Evolutionary conservation across 83 land plant species (phyloP), one percentile per base, ranked within the genome.

Genomic region (Picea abies): DNA sequence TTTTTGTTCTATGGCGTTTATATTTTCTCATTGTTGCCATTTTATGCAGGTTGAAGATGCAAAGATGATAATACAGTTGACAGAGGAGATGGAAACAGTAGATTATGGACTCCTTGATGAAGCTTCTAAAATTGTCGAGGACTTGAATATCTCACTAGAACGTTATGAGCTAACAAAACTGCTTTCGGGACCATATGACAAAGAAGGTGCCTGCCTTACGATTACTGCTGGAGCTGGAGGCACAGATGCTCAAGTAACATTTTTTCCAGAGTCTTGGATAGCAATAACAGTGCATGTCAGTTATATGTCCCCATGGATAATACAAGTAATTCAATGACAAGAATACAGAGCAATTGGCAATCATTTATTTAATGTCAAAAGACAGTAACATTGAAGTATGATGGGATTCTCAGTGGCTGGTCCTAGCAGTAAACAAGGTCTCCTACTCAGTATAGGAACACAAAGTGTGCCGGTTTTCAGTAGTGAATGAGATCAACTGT

Each of bases 161-260:
- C 84, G 85, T 26, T 97, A 88, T 91, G 98, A 97, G 80, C 76
- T 94, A 82, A 93, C 93, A 60, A 94, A 95, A 86, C 98, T 97
- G 47, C 98, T 97, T 35, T 95, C 98, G 80, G 98, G 99, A 23
- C 98, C 94, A 60, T 97, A 97, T 85, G 99, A 97, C 84, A 96
- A 94, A 81, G 95, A 95, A 86, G 93, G 95, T 72, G 98, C 96
- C 60, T 90, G 95, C 23, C 68, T 97, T 47, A 88, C 90, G 35
- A 94, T 97, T 8, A 84, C 93, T n/a, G 99, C 99, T 83, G 99
- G 99, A 76, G 99, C 96, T 70, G 99, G 99, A 14, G 99, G 99
- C 44, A 95, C 99, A 62, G 99, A 97, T 91, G 99, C 99, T 39
- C 98, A 96, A 97, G 98, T 96, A 83, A 72, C 44, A 44, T 72